Conservation (phyloP, 2,329 filamentous ascomycete species). For the Alternaria arborescens region DNA sequence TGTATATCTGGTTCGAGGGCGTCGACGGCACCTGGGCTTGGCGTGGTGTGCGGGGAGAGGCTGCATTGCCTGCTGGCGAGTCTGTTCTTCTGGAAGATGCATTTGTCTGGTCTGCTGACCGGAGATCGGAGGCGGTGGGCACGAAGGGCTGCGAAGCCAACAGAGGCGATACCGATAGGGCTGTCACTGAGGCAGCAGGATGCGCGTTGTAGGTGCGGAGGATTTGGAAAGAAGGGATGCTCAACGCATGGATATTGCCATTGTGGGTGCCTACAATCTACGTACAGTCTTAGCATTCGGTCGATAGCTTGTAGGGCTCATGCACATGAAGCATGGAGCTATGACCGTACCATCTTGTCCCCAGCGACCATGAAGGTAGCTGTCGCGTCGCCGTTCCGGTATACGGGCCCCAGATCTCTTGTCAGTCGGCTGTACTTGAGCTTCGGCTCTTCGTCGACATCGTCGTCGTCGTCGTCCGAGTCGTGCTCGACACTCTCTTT, state of each 20-base stretch:
- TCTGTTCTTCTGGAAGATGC: conserved; percentile 53
- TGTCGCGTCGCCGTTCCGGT: conserved; percentile 94
- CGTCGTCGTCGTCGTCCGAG: conserved; percentile 72
- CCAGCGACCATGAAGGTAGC: conserved; percentile 89
- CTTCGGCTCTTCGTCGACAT: conserved; percentile 91
- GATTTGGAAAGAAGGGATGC: conserved; percentile 80
- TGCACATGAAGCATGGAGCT: conserved; percentile 17
- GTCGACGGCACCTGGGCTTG: conserved; percentile 72
- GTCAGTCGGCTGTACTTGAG: conserved; percentile 93
- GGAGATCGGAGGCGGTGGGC: conserved; percentile 28
- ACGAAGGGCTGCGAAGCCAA: conserved; percentile 64
- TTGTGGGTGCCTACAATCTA: conserved; percentile 94
- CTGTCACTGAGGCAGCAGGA: conserved; percentile 82
- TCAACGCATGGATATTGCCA: conserved; percentile 91
- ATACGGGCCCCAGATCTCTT: conserved; percentile 78
- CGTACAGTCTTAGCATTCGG: conserved; percentile 45
- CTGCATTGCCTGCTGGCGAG: conserved; percentile 42
- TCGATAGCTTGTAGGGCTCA: conserved; percentile 70
- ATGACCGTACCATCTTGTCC: conserved; percentile 85
- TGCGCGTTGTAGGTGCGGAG: conserved; percentile 92
- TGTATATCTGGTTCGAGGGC: conserved; percentile 89
- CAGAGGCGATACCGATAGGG: conserved; percentile 88
- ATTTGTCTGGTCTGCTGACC: conserved; percentile 42
- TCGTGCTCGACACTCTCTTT: conserved; percentile 37
- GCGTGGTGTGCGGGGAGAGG: conserved; percentile 63